Evolutionary conservation across 2,329 filamentous ascomycete genomes (phyloP), one percentile per base, ranked within the genome.

Genomic region (Tolypocladium tropicale): DNA sequence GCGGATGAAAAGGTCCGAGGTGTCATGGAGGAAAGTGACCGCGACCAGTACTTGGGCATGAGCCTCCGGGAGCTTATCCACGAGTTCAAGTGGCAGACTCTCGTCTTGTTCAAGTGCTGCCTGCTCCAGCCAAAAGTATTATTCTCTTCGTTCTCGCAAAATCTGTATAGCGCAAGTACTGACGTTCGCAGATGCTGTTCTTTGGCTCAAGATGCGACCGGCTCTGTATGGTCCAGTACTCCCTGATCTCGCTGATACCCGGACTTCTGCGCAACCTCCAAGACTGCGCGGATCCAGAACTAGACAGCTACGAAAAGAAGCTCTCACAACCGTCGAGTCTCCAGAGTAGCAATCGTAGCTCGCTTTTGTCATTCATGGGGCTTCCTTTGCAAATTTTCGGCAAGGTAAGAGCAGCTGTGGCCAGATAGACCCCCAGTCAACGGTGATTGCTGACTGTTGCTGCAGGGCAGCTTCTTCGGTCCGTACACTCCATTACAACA

Each of bases 171-270:
- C n/a, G n/a, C n/a, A n/a, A 14, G 16, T 28, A 14, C 57, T 57
- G 32, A 61, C 53, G 32, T 18, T 32, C 30, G 18, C 30, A 96
- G 92, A 97, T 97, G 88, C 85, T 99, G 55, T 97, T 99, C 76
- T 99, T 97, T 66, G 92, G 94, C 59, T 91, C 93, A n/a, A 85
- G 91, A 64, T 97, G 94, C 72, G 94, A 99, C 72, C 83, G 89
- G 61, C 76, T 99, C 63, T 99, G 94, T 80, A 95, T 97, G 89
- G 92, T 96, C 74, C 94, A 99, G 71, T 99, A 97, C 75, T 94
- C 93, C 48, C 81, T 99, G 50, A 87, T 99, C 63, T 96, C 93
- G 54, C 78, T 99, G 66, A 95, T 99, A 75, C 94, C 94, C 51
- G 91, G 92, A 58, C 82, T 99, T 56, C 85, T 97, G 66, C 85